Percentiles rank a stretch among this genome's conserved stretches.
Evolutionary conservation across 73 alveolate species (phyloP).

Genomic region (Tetrahymena thermophila): DNA sequence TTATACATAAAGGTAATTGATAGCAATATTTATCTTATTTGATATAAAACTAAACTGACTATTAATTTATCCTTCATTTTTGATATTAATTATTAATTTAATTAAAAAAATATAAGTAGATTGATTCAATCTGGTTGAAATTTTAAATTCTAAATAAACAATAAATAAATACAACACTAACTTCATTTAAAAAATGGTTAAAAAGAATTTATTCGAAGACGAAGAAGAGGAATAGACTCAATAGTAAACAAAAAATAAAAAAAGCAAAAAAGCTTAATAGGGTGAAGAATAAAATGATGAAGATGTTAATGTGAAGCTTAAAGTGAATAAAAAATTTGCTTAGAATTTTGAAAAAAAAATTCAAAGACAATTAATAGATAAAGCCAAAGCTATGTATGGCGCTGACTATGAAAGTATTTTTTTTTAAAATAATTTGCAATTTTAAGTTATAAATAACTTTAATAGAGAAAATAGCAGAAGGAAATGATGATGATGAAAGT

Average conservation of each 20-base stretch:
- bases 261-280: not conserved
- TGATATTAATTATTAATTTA: not conserved
- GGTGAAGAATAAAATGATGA: not conserved
- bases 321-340: slow-evolving; percentile 20
- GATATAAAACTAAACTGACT: not conserved
- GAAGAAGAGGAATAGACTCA: not conserved
- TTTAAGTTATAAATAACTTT: not conserved
- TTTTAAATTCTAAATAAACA: not conserved
- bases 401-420: not conserved
- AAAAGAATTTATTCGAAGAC: not conserved
- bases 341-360: slow-evolving; percentile 6
- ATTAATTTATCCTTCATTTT: not conserved
- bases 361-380: slow-evolving; percentile 24
- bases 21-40: not conserved
- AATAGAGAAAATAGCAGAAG: not conserved
- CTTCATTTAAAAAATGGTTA: not conserved
- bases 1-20: not conserved
- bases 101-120: not conserved
- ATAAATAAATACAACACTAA: no score
- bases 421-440: no score
- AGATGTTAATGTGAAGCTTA: slow-evolving; percentile 3
- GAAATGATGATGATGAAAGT: not conserved
- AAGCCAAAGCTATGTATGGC: slow-evolving; percentile 6
- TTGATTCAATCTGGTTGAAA: not conserved
- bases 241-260: not conserved